These are phyloP conservation scores for Aspergillus sp. DNA, from an alignment of 2,329 filamentous ascomycete genomes.

Conservation along the genomic window DNA sequence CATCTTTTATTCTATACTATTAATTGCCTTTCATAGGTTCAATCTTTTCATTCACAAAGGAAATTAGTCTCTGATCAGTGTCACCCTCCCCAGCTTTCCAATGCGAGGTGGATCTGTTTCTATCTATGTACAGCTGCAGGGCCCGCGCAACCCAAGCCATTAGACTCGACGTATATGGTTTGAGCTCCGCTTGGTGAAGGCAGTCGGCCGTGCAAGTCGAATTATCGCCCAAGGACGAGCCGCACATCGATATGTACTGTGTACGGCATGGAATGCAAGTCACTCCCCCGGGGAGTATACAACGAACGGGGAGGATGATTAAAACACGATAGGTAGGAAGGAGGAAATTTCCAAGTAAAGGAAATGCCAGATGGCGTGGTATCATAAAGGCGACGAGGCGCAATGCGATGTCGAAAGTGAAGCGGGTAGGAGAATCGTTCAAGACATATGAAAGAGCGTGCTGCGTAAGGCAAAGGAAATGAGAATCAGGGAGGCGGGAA, in stretches of 20 bases:
- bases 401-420: conserved; percentile 13
- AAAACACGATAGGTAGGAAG: conserved; percentile 30
- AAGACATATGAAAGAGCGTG: conserved; percentile 16
- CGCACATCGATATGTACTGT: conserved; percentile 27
- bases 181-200: conserved; percentile 4
- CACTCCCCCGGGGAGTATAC: conserved; percentile 28
- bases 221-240: conserved; percentile 20
- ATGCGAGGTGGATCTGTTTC: conserved; percentile 20
- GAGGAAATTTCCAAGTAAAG: conserved; percentile 28
- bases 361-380: conserved; percentile 23
- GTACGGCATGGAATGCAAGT: conserved; percentile 22
- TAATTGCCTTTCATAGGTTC: conserved; percentile 2
- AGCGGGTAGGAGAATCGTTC: conserved; percentile 16
- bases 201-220: conserved; percentile 11
- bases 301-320: conserved; percentile 28
- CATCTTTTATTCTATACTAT: neutral
- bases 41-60: conserved; percentile 26
- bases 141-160: conserved; percentile 8
- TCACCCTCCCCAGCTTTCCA: conserved; percentile 16
- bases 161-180: too few species aligned
- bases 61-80: conserved; percentile 27
- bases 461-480: conserved; percentile 2
- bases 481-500: neutral
- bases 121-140: conserved; percentile 35
- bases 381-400: conserved; percentile 18